Evolutionary conservation across 2,329 filamentous ascomycete species (phyloP), one percentile per base, ranked within the genome.

Genomic region (Aspergillus vadensis): DNA sequence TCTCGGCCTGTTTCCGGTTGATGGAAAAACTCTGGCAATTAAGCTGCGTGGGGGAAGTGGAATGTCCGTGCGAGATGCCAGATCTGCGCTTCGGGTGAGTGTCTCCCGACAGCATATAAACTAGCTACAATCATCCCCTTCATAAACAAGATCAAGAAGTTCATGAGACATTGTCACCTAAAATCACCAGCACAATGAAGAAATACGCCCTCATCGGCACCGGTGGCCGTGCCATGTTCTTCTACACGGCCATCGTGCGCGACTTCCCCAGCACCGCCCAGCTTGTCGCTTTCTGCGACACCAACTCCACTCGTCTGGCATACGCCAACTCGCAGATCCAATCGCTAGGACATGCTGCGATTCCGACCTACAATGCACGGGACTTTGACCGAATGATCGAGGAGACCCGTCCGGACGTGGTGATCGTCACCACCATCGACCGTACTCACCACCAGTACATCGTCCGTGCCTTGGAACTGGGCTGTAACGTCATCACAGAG

Each of bases 341-440:
- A 41, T 53, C 48, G 3, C 72, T 86, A 1, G 81, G 82, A 23
- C 79, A 85, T 64, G 70, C 65, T 2, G 66, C 74, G 2, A 78
- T 88, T 0, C 84, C 85, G 2, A 85, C 83, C 0, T 88, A 81
- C 70, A 76, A 79, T 27, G 84, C 85, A 0, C 61, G 72, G 12
- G 78, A 84, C 65, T 88, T 88, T 64, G 85, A 86, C 68, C 73
- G 74, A 51, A 87, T 88, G 86, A 79, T 74, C 63, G 58, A 73
- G 32, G 83, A 85, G 51, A 83, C 83, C 0, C 79, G 79, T 58
- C 85, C 86, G 0, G 84, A 88, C 70, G 84, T 86, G 67, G 80
- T 88, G 15, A 87, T 88, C 63, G 79, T 88, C 15, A 87, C 85
- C 0, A 87, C 85, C 0, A 86, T 88, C 66, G 86, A 88, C 72